These are phyloP conservation scores for Ophiostoma triangulosporum DNA, from an alignment of 2,329 filamentous ascomycete species.

Conservation along the genomic window DNA sequence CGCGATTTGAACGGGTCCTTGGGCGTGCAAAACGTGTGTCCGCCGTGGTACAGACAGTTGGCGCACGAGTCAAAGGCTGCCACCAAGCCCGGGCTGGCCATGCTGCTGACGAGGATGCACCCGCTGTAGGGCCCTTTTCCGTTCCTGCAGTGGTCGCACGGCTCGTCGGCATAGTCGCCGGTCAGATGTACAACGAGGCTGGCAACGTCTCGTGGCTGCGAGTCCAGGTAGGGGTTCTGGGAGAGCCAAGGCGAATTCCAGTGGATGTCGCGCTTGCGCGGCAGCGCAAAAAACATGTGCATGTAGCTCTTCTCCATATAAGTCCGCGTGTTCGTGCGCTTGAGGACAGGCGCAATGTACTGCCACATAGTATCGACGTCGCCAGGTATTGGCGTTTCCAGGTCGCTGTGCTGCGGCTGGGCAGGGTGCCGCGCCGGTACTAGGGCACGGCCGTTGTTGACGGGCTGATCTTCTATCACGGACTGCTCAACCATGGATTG, in stretches of 20 bases:
- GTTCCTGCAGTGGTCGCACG: conserved; percentile 17
- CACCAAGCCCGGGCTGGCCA: conserved; percentile 7
- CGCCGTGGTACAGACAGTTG: conserved; percentile 19
- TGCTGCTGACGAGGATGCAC: conserved; percentile 17
- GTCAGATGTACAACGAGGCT: conserved; percentile 21
- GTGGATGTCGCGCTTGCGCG: conserved; percentile 17
- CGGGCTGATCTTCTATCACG: neutral
- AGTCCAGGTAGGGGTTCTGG: conserved; percentile 15
- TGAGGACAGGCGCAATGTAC: conserved; percentile 17
- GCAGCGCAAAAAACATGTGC: conserved; percentile 15
- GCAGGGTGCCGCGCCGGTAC: neutral
- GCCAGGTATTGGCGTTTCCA: neutral
- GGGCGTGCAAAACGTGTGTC: conserved; percentile 15
- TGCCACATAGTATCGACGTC: conserved; percentile 16
- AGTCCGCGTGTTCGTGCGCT: conserved; percentile 10
- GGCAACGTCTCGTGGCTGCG: conserved; percentile 17
- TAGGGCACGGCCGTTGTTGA: neutral
- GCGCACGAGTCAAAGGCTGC: conserved; percentile 15
- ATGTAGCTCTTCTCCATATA: conserved; percentile 13
- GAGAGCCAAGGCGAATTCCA: conserved; percentile 18
- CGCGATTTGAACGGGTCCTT: conserved; percentile 9
- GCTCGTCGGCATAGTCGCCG: conserved; percentile 16
- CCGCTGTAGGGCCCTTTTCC: conserved; percentile 19
- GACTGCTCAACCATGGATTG: neutral
- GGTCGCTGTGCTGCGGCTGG: neutral